Evolutionary conservation across 768 basidiomycete species (phyloP).

Genomic region (Tricholoma sp.): DNA sequence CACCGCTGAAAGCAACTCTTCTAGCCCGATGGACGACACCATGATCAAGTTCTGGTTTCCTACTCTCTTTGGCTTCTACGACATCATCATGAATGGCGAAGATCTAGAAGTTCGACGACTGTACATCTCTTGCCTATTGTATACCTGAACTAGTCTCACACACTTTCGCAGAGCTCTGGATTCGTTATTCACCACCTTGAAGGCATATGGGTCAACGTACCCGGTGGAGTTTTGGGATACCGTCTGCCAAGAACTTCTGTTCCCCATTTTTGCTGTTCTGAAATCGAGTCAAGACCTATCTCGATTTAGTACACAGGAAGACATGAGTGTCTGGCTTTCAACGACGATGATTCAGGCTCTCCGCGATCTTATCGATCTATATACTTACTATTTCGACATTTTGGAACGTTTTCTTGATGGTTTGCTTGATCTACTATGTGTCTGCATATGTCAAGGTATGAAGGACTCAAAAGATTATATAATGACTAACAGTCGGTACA

Average conservation of each 20-base stretch:
- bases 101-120: constrained; percentile 94
- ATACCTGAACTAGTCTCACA: constrained; percentile 4
- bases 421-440: constrained; percentile 86
- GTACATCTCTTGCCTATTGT: constrained; percentile 47
- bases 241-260: constrained; percentile 92
- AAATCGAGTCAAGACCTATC: constrained; percentile 90
- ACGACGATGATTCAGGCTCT: constrained; percentile 99
- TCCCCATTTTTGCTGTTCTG: constrained; percentile 96
- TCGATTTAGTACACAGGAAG: constrained; percentile 93
- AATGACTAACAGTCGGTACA: constrained; percentile 25
- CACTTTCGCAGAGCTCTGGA: constrained; percentile 73
- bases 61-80: constrained; percentile 94
- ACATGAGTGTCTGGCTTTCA: constrained; percentile 99
- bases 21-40: constrained; percentile 59
- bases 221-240: constrained; percentile 95
- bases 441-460: constrained; percentile 98
- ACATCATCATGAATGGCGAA: constrained; percentile 99
- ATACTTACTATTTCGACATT: constrained; percentile 91
- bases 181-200: constrained; percentile 90
- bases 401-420: constrained; percentile 89
- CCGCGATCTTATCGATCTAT: constrained; percentile 91
- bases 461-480: background rate
- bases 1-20: constrained; percentile 18
- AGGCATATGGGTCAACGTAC: constrained; percentile 81
- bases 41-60: constrained; percentile 99